phyloP scores from a whole-genome alignment of 2,329 filamentous ascomycete species.

The Emergomyces pasteurianus region DNA sequence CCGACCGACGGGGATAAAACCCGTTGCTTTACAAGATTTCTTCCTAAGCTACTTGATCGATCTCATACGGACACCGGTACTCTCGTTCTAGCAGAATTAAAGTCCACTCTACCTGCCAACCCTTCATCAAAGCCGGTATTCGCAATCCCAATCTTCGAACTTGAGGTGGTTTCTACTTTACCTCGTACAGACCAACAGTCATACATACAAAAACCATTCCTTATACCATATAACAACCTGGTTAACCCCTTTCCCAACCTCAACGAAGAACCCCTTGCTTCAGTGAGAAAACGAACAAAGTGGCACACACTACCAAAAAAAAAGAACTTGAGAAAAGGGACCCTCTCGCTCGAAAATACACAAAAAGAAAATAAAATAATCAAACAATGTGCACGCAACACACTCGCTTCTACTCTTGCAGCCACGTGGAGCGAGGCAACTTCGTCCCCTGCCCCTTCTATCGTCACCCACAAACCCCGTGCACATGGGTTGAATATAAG shows the following conservation, averaged over 20 bases:
- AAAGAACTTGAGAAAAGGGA: not conserved
- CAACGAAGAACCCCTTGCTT: no score
- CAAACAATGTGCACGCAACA: slow-evolving; percentile 8
- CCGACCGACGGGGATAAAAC: no score
- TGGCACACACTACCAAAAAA: not conserved
- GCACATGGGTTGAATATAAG: slow-evolving; percentile 2
- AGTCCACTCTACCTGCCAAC: not conserved
- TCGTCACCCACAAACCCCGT: not conserved
- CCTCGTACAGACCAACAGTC: no score
- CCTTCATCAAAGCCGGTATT: not conserved
- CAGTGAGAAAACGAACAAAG: not conserved
- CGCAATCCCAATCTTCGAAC: not conserved
- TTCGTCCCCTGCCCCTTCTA: slow-evolving; percentile 5
- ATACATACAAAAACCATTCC: not conserved
- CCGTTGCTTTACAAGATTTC: no score
- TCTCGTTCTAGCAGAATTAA: not conserved
- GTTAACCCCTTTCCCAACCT: not conserved
- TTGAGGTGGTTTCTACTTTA: not conserved
- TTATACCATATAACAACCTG: not conserved
- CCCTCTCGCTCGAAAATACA: no score
- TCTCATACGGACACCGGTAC: not conserved
- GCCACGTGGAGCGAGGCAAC: slow-evolving; percentile 6
- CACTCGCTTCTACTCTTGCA: slow-evolving; percentile 6
- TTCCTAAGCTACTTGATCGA: not conserved
- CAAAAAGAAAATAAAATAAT: no score